Conservation (phyloP, 1,284 basidiomycete genomes). For the Cerioporus squamosus region DNA sequence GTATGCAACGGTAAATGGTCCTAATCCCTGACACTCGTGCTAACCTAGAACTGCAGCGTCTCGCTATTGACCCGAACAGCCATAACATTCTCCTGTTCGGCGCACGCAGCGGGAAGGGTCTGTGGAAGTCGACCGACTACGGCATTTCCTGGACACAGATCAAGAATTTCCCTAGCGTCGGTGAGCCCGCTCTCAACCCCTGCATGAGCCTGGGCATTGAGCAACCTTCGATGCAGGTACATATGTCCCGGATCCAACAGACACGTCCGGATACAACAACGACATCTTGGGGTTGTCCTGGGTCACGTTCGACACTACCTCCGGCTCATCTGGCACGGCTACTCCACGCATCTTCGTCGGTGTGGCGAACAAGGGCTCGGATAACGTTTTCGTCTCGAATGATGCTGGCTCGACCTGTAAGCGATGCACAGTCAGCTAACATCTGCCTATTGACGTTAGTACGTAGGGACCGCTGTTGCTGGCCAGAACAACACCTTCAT, state of each 20-base stretch:
- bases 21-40: neutral
- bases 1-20: constrained; percentile 17
- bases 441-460: neutral
- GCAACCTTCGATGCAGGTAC: constrained; percentile 42
- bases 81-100: constrained; percentile 66
- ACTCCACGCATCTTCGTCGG: constrained; percentile 72
- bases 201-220: neutral
- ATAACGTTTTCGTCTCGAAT: constrained; percentile 59
- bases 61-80: constrained; percentile 65
- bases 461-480: constrained; percentile 55
- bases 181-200: constrained; percentile 34
- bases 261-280: constrained; percentile 58
- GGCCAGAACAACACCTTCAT: constrained; percentile 63
- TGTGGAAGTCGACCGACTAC: constrained; percentile 66
- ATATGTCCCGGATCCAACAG: constrained; percentile 58
- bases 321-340: constrained; percentile 52
- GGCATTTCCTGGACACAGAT: constrained; percentile 62
- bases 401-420: constrained; percentile 62
- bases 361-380: constrained; percentile 57
- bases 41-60: constrained; percentile 43
- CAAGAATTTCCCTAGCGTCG: constrained; percentile 56
- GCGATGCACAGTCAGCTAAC: constrained; percentile 4
- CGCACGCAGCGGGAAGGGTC: constrained; percentile 62
- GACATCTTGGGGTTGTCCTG: constrained; percentile 63
- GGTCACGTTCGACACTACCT: constrained; percentile 67